Percentiles rank a stretch among this genome's conserved stretches.
Conservation (phyloP, 139 green algal species). For the Desmodesmus armatus region DNA sequence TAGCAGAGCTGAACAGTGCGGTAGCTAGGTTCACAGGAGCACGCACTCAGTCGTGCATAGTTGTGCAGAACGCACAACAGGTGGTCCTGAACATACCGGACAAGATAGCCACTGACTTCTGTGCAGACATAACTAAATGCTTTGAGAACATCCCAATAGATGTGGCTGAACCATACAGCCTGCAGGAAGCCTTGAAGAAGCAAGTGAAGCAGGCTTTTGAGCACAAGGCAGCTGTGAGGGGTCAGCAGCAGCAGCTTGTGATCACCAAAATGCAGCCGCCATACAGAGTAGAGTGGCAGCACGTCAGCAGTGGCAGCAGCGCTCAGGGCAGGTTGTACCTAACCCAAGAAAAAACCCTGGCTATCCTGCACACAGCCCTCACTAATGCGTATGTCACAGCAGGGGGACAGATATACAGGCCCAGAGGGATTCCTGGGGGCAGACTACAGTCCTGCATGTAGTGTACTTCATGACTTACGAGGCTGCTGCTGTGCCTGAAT, state of each 20-base stretch:
- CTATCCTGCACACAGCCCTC: background rate
- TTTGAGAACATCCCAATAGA: background rate
- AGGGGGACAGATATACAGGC: background rate
- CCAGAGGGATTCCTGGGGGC: background rate
- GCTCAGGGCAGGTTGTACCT: background rate
- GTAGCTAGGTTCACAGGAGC: background rate
- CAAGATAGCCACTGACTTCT: background rate
- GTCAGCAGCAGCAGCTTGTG: background rate
- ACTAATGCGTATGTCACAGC: background rate
- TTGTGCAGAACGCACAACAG: background rate
- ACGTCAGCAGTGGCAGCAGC: background rate
- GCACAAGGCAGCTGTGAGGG: background rate
- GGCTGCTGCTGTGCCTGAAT: background rate
- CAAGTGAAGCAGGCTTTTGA: background rate
- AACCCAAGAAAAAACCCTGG: no score
- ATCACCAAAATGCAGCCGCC: background rate
- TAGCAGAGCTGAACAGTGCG: background rate
- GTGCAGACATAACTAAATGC: background rate
- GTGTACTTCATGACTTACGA: conserved; percentile 2
- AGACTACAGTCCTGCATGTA: background rate
- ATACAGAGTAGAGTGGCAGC: background rate
- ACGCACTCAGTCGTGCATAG: background rate
- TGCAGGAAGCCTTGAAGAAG: background rate
- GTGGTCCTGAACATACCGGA: background rate
- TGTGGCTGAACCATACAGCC: background rate